Evolutionary conservation across 441 rosid genomes (phyloP), one percentile per base, ranked within the genome.

Genomic region (Euphorbia schlechtendalii): DNA sequence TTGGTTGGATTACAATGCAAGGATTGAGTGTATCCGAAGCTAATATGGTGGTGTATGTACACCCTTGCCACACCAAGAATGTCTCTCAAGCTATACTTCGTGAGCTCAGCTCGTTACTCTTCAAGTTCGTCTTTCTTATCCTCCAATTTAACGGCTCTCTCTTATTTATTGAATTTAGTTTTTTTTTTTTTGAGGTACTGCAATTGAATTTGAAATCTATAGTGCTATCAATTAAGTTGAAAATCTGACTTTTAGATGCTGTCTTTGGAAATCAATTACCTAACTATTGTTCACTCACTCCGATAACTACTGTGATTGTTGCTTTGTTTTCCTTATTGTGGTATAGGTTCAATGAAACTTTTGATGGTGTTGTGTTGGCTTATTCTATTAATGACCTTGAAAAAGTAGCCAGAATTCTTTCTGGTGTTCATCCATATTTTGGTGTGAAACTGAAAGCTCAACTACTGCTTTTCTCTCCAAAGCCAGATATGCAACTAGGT

Each of bases 321-420:
- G 8, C 34, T 22, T 68, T 2, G 18, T 57, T 52, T 30, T 27
- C 30, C 15, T 63, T 4, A n/a, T 48, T 67, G 11, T 66, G 21
- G 69, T 61, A 11, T 72, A 88, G 96, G 83, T 90, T 71, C 71
- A 81, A 57, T 71, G 92, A 93, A 69, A 70, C 69, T 18, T 88
- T 86, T 46, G 93, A 80, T 57, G 96, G 91, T 1, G 93, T 83
- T 14, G 69, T 90, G 18, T 76, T 93, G 81, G 99, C 95, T 40
- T 90, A 81, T 74, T 88, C 75, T 66, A 76, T 82, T 45, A 72
- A 64, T 62, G 43, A 78, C 70, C 73, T 63, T 20, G 82, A 82
- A 69, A 77, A 80, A 60, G 56, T 30, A 27, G 91, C 86, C 1
- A 78, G 77, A 68, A 83, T 90, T 74, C 87, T 93, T 28, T 69